Conservation (phyloP, 306 rosid genomes). For the Cicer bijugum region DNA sequence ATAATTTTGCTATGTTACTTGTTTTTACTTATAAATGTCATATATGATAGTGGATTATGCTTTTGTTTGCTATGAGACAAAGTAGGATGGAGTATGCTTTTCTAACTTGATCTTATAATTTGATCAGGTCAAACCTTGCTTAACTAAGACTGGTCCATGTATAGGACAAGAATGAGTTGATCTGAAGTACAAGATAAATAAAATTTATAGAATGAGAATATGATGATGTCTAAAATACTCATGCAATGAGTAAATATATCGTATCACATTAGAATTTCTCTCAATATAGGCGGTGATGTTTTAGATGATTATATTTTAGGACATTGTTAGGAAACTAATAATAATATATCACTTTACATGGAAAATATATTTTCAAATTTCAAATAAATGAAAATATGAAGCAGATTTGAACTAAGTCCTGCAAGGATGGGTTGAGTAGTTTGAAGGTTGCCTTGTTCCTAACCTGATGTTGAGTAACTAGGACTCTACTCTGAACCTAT, state of each 20-base stretch:
- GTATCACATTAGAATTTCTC: neutral
- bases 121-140: neutral
- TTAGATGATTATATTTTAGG: neutral
- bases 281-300: neutral
- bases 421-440: neutral
- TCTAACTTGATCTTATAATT: constrained; percentile 1
- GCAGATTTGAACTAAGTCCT: too few species aligned
- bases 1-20: neutral
- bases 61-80: neutral
- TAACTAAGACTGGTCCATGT: neutral
- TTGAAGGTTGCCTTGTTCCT: neutral
- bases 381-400: neutral
- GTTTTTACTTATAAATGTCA: neutral
- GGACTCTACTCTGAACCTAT: neutral
- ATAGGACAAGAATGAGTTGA: neutral
- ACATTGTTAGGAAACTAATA: neutral
- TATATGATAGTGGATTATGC: neutral
- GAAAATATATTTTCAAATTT: neutral
- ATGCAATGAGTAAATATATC: neutral
- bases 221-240: neutral
- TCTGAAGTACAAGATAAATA: neutral
- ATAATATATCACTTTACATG: neutral
- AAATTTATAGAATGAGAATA: neutral
- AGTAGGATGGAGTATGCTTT: neutral
- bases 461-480: neutral